Conservation (phyloP, 164 flowering plant genomes). For the Berberis thunbergii region DNA sequence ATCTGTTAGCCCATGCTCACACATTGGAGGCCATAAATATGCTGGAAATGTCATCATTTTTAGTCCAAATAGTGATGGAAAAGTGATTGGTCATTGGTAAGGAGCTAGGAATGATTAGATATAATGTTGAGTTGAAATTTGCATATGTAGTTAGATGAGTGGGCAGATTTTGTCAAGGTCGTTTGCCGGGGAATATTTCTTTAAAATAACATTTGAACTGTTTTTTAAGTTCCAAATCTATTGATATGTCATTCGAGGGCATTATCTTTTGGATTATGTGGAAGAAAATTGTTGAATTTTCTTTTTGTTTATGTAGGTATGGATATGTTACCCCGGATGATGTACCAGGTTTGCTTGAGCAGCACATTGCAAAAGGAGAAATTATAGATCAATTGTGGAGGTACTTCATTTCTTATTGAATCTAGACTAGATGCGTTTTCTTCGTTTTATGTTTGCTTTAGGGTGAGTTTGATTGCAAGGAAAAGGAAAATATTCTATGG, state of each 20-base stretch:
- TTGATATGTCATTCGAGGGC: too few species aligned
- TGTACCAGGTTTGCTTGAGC: constrained; percentile 63
- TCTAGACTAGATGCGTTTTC: neutral
- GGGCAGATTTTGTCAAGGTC: too few species aligned
- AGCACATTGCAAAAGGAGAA: constrained; percentile 52
- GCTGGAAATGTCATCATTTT: constrained; percentile 91
- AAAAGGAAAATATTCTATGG: too few species aligned
- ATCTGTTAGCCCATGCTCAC: constrained; percentile 85
- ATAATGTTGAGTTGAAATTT: neutral
- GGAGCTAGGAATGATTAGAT: neutral
- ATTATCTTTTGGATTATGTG: neutral
- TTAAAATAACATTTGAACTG: too few species aligned
- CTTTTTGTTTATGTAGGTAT: constrained; percentile 55
- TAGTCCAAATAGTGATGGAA: constrained; percentile 41
- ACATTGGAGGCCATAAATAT: constrained; percentile 88
- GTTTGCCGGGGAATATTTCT: neutral
- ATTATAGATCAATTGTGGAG: constrained; percentile 75
- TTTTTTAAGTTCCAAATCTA: too few species aligned
- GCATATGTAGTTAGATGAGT: neutral
- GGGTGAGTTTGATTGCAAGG: too few species aligned
- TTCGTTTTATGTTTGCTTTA: neutral
- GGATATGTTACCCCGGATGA: constrained; percentile 92
- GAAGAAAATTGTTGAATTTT: neutral
- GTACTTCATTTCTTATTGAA: constrained; percentile 19
- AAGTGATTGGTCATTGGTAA: constrained; percentile 83